phyloP scores from a whole-genome alignment of 331 rosid species.

The Stylosanthes scabra region DNA sequence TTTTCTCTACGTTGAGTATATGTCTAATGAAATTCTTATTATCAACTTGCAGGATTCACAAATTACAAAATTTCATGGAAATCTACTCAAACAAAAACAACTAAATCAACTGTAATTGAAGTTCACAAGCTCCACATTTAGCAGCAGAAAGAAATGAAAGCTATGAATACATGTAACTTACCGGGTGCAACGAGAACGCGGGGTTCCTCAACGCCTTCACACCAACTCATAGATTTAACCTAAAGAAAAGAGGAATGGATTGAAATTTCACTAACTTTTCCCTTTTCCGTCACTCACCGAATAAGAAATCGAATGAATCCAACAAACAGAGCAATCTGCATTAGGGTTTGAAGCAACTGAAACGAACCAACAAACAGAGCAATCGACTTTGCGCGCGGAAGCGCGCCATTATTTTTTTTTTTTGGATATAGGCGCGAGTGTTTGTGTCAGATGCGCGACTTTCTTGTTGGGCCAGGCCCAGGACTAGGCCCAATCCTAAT shows the following conservation, averaged over 20 bases:
- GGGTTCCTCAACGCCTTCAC: constrained; percentile 69
- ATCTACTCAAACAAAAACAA: background rate
- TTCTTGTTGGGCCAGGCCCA: too few species aligned
- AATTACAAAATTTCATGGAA: background rate
- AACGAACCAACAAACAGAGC: background rate
- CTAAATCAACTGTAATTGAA: background rate
- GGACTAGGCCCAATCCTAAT: too few species aligned
- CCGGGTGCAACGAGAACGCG: constrained; percentile 84
- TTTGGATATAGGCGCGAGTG: too few species aligned
- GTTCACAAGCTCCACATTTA: background rate
- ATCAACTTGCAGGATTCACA: background rate
- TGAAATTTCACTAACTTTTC: constrained; percentile 34
- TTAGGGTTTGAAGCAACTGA: background rate
- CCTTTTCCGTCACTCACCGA: background rate
- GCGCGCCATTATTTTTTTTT: too few species aligned
- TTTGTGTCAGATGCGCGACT: too few species aligned
- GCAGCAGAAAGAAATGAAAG: background rate
- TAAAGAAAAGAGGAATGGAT: background rate
- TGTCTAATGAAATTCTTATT: background rate
- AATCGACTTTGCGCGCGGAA: background rate
- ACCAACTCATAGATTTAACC: constrained; percentile 60
- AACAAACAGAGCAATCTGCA: background rate
- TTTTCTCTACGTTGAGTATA: too few species aligned
- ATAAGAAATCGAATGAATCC: background rate
- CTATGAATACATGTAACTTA: constrained; percentile 7